A percentile compares a stretch with the other conserved stretches of the same genome.
These are phyloP conservation scores for Fraxinus dipetala DNA, from an alignment of 305 asterid genomes.

Conservation along the genomic window DNA sequence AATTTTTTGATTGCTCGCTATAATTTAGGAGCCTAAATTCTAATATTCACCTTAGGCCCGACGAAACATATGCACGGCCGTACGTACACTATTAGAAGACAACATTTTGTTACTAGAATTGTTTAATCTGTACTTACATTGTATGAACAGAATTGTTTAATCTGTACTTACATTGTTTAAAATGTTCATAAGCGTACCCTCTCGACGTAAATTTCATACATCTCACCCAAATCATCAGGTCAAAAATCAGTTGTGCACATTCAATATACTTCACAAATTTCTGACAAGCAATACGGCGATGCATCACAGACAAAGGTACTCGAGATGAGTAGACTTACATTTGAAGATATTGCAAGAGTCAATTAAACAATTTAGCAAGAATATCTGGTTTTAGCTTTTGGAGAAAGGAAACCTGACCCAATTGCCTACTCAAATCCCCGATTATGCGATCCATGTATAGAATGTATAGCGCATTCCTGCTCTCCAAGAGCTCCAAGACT, in stretches of 20 bases:
- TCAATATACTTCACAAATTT: neutral
- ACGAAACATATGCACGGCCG: too few relatives aligned
- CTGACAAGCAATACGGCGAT: neutral
- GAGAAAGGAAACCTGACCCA: constrained; percentile 55
- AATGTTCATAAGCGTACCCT: neutral
- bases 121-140: too few relatives aligned
- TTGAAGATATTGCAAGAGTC: constrained; percentile 20
- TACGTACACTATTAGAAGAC: too few relatives aligned
- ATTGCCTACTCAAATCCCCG: constrained; percentile 64
- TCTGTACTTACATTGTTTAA: neutral
- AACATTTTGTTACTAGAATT: too few relatives aligned
- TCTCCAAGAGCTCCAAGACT: constrained; percentile 70
- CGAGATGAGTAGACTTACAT: constrained; percentile 13
- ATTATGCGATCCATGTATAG: constrained; percentile 82
- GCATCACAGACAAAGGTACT: neutral
- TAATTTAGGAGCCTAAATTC: too few relatives aligned
- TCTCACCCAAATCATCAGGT: neutral
- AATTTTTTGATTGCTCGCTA: too few relatives aligned
- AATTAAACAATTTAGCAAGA: constrained; percentile 53
- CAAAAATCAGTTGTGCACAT: neutral
- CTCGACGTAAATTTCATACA: neutral
- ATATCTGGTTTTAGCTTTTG: constrained; percentile 56
- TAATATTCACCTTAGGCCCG: too few relatives aligned
- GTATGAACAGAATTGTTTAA: too few relatives aligned
- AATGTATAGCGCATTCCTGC: constrained; percentile 66